Evolutionary conservation across 257 asterid genomes (phyloP).

Genomic region (Knoxia roxburghii): DNA sequence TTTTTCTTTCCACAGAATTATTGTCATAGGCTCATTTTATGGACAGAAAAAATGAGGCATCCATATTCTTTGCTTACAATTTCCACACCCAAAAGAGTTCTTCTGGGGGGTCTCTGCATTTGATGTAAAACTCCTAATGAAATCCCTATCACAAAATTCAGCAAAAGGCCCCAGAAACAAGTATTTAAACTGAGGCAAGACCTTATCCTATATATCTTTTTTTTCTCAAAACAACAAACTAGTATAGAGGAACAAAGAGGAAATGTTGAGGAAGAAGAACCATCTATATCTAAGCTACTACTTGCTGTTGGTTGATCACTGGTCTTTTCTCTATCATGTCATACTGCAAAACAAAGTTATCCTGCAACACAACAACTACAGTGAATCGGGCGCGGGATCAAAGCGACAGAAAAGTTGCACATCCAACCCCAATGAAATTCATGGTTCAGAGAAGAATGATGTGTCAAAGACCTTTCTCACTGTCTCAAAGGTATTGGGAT

Average conservation of each 20-base stretch:
- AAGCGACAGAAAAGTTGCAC: not conserved
- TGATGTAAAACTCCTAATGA: not conserved
- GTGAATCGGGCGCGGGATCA: not conserved
- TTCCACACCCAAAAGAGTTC: slow-evolving; percentile 5
- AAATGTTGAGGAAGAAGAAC: not conserved
- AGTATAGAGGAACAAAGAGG: not conserved
- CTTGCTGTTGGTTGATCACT: slow-evolving; percentile 40
- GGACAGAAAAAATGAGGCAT: not conserved
- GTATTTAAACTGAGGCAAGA: not conserved
- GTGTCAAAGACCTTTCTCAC: slow-evolving; percentile 59
- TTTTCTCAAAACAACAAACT: not conserved
- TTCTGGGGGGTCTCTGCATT: not conserved
- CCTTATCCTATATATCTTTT: slow-evolving; percentile 1
- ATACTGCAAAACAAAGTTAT: slow-evolving; percentile 61
- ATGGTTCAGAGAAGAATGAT: not conserved
- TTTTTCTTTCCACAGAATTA: not conserved
- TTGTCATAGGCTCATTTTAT: not conserved
- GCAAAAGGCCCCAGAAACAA: slow-evolving; percentile 7
- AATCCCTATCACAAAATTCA: not conserved
- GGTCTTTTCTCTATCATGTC: slow-evolving; percentile 72
- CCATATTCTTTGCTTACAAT: not conserved
- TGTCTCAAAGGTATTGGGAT: slow-evolving; percentile 72
- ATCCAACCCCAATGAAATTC: not conserved
- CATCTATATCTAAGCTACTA: slow-evolving; percentile 5
- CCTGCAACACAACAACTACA: slow-evolving; percentile 38